These are phyloP conservation scores for Hebeloma cylindrosporum DNA, from an alignment of 768 basidiomycete genomes.

Conservation along the genomic window DNA sequence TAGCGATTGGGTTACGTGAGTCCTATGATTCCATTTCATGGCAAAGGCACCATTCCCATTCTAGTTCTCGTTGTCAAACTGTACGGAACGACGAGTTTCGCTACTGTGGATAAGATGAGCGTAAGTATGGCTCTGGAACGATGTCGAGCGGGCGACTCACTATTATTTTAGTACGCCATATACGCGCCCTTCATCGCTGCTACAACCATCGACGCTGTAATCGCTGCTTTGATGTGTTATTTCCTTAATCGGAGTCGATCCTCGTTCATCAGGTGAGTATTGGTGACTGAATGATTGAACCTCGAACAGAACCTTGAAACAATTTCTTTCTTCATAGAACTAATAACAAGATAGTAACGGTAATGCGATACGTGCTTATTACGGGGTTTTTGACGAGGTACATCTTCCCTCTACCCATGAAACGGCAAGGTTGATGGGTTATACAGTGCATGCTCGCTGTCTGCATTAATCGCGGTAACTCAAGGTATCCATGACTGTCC, in stretches of 20 bases:
- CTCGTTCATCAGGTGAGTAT: slow-evolving; percentile 19
- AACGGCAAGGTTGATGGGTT: not conserved
- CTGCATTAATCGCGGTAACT: slow-evolving; percentile 39
- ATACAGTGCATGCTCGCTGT: slow-evolving; percentile 41
- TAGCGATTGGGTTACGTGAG: slow-evolving; percentile 15
- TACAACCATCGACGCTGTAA: slow-evolving; percentile 43
- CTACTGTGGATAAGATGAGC: slow-evolving; percentile 27
- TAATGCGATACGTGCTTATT: slow-evolving; percentile 35
- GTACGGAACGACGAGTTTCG: slow-evolving; percentile 29
- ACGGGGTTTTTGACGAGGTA: slow-evolving; percentile 37
- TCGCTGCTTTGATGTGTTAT: slow-evolving; percentile 31
- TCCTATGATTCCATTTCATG: not conserved
- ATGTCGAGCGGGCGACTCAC: not conserved
- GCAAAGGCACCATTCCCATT: not conserved
- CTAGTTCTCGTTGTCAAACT: slow-evolving; percentile 35
- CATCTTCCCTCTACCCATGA: not conserved
- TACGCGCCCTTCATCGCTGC: slow-evolving; percentile 38
- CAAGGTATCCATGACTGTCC: slow-evolving; percentile 24
- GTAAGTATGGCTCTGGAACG: slow-evolving; percentile 21
- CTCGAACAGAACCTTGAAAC: no score
- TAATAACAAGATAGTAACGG: slow-evolving; percentile 30
- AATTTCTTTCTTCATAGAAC: slow-evolving; percentile 16
- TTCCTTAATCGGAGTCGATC: slow-evolving; percentile 28
- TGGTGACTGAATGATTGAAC: not conserved
- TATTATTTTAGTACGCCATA: slow-evolving; percentile 38